Conservation (phyloP, 2,329 filamentous ascomycete genomes). For the Torrubiellomyces zombiae region DNA sequence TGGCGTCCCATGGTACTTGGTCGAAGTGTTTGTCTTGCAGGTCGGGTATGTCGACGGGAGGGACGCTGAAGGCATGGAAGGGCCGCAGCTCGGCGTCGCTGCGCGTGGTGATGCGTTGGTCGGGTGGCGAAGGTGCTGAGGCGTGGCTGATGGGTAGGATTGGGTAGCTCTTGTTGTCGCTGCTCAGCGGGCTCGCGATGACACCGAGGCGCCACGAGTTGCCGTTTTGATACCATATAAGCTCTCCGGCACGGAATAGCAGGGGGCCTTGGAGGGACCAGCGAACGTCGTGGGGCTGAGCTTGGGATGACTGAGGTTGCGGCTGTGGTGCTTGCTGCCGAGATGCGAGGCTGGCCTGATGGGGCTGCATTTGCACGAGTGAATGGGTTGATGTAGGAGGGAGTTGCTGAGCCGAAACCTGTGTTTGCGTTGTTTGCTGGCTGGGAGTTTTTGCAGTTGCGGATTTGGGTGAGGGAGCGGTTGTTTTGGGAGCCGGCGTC, state of each 20-base stretch:
- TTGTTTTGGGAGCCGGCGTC: slow-evolving; percentile 3
- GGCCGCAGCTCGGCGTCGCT: slow-evolving; percentile 26
- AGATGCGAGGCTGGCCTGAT: neutral
- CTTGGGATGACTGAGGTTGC: slow-evolving; percentile 9
- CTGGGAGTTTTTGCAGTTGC: slow-evolving; percentile 1
- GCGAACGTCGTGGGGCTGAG: slow-evolving; percentile 5
- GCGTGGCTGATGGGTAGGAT: slow-evolving; percentile 25
- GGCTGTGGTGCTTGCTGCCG: slow-evolving; percentile 1
- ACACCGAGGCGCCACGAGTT: slow-evolving; percentile 32
- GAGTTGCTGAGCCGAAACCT: slow-evolving; percentile 3
- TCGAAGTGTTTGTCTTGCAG: slow-evolving; percentile 23
- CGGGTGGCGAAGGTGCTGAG: slow-evolving; percentile 16
- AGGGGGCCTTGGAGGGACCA: slow-evolving; percentile 18
- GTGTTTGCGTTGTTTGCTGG: slow-evolving; percentile 4
- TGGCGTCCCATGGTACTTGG: slow-evolving; percentile 23
- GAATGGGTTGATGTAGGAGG: too few species aligned
- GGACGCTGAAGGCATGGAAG: slow-evolving; percentile 34
- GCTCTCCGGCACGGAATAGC: slow-evolving; percentile 30
- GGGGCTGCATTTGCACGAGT: neutral
- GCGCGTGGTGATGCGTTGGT: slow-evolving; percentile 23
- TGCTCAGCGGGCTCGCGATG: slow-evolving; percentile 18
- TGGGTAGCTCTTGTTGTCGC: slow-evolving; percentile 12
- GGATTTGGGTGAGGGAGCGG: neutral
- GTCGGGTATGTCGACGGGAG: slow-evolving; percentile 21
- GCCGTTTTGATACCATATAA: slow-evolving; percentile 32